phyloP scores from a whole-genome alignment of 805 yeast species.

The Saturnispora gosingensis region DNA sequence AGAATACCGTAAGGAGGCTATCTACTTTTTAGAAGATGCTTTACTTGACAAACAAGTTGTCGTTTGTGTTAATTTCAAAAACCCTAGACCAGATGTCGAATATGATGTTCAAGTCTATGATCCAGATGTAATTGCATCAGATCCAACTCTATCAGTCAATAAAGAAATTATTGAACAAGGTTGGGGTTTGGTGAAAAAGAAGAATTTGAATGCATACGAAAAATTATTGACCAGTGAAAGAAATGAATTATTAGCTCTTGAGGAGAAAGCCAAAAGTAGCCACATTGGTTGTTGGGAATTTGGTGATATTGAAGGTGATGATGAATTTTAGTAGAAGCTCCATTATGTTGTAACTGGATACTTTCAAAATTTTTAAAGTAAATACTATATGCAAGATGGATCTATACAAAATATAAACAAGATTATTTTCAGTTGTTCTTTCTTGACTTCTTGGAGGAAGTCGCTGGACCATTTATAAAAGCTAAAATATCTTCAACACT shows the following conservation, averaged over 20 bases:
- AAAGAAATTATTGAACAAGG: constrained; percentile 50
- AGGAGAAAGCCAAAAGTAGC: constrained; percentile 38
- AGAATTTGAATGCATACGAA: constrained; percentile 29
- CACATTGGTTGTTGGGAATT: constrained; percentile 67
- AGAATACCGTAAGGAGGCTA: constrained; percentile 47
- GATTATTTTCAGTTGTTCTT: constrained; percentile 16
- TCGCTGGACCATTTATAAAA: constrained; percentile 54
- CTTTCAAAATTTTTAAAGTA: background rate
- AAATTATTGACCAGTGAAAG: constrained; percentile 28
- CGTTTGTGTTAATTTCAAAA: constrained; percentile 38
- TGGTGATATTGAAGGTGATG: constrained; percentile 61
- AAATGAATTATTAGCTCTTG: constrained; percentile 33
- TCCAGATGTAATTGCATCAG: constrained; percentile 41
- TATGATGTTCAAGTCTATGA: constrained; percentile 48
- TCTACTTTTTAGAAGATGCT: constrained; percentile 44
- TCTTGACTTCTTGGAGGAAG: constrained; percentile 25
- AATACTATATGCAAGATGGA: constrained; percentile 2
- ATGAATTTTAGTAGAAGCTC: constrained; percentile 17
- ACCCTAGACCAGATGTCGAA: constrained; percentile 34
- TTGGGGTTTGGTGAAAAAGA: constrained; percentile 44
- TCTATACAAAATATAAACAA: constrained; percentile 5
- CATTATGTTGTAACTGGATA: background rate
- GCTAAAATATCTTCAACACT: constrained; percentile 65
- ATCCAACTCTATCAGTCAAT: constrained; percentile 52
- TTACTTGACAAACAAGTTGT: constrained; percentile 45